A percentile compares a stretch with the other conserved stretches of the same genome.
These are phyloP conservation scores for Aciculosporium take DNA, from an alignment of 2,329 filamentous ascomycete species.

Conservation along the genomic window DNA sequence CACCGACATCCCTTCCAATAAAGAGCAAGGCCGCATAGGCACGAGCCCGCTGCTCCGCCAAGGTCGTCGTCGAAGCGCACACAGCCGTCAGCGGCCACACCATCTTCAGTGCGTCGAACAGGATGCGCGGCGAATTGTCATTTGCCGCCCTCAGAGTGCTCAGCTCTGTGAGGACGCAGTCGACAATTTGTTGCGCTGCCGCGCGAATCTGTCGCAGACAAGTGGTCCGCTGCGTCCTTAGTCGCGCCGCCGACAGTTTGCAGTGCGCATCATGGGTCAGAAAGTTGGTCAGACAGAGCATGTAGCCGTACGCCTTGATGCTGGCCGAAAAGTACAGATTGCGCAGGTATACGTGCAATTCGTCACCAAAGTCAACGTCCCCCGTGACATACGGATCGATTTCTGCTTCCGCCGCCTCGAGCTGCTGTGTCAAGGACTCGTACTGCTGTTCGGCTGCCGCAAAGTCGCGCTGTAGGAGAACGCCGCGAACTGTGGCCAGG, in stretches of 20 bases:
- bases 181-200: conserved; percentile 17
- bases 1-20: conserved; percentile 23
- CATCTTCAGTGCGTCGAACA: conserved; percentile 24
- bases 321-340: conserved; percentile 19
- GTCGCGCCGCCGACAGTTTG: conserved; percentile 12
- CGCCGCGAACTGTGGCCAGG: conserved; percentile 14
- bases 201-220: conserved; percentile 15
- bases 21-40: conserved; percentile 17
- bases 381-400: conserved; percentile 9
- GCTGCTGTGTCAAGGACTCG: conserved; percentile 11
- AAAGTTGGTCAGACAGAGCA: conserved; percentile 21
- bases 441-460: conserved; percentile 16
- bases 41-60: conserved; percentile 13
- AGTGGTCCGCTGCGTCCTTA: conserved; percentile 15
- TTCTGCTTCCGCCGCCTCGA: conserved; percentile 14
- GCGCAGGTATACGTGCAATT: conserved; percentile 17
- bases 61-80: conserved; percentile 16
- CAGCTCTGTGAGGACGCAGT: conserved; percentile 13
- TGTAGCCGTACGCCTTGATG: conserved; percentile 21
- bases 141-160: conserved; percentile 12
- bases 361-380: conserved; percentile 5
- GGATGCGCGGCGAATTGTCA: conserved; percentile 17
- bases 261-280: conserved; percentile 18
- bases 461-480: conserved; percentile 16
- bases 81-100: conserved; percentile 24